Evolutionary conservation across 75 land plant genomes (phyloP).

Genomic region (Larix kaempferi): DNA sequence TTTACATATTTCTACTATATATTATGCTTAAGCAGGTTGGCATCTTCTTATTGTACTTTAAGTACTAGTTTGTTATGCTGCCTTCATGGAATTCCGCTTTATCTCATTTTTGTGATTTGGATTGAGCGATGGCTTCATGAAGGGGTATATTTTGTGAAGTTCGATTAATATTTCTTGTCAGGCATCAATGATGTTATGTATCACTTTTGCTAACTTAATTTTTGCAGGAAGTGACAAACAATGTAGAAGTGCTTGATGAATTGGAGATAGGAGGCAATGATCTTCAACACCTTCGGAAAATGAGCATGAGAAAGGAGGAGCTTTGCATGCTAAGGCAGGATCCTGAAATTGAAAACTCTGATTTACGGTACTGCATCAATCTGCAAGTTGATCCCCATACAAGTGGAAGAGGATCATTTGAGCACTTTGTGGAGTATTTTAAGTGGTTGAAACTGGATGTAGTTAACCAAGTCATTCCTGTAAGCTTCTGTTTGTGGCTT

Average conservation of each 20-base stretch:
- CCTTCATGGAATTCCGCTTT: neutral
- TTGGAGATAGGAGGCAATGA: neutral
- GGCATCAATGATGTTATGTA: neutral
- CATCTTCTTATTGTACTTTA: neutral
- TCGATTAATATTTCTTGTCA: no score
- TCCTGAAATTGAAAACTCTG: constrained; percentile 2
- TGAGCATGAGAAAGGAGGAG: neutral
- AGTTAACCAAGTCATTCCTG: constrained; percentile 6
- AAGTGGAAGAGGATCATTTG: neutral
- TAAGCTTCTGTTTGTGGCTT: constrained; percentile 3
- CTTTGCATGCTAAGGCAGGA: neutral
- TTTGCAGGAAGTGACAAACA: neutral
- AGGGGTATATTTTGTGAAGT: neutral
- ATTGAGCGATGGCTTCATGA: neutral
- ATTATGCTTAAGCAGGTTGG: constrained; percentile 1
- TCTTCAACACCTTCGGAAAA: neutral
- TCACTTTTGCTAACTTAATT: neutral
- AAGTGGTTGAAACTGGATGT: constrained; percentile 10
- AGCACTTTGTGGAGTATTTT: constrained; percentile 4
- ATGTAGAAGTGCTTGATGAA: constrained; percentile 3
- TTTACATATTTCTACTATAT: neutral
- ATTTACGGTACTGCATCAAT: constrained; percentile 7
- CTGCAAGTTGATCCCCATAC: neutral
- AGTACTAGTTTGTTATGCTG: neutral
- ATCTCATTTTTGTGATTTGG: neutral